Conservation (phyloP, 768 basidiomycete genomes). For the Hygrocybe coccinea region DNA sequence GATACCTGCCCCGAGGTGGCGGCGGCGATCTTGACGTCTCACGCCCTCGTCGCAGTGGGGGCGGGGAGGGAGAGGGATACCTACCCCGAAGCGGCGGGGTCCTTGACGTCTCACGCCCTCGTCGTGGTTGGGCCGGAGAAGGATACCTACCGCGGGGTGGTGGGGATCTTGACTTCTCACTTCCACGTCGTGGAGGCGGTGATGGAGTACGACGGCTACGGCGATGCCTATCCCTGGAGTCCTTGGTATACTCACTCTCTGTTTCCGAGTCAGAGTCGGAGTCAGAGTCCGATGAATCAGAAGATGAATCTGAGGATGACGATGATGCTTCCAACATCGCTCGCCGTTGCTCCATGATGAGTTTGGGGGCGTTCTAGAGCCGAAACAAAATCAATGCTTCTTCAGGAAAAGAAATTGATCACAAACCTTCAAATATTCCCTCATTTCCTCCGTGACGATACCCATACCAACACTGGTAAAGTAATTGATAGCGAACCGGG, state of each 20-base stretch:
- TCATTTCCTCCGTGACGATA: constrained; percentile 89
- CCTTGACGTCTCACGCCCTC: constrained; percentile 17
- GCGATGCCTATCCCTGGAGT: constrained; percentile 16
- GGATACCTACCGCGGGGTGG: constrained; percentile 21
- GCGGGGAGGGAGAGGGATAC: constrained; percentile 20
- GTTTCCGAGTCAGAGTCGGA: constrained; percentile 18
- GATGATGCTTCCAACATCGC: constrained; percentile 75
- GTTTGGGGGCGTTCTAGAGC: constrained; percentile 76
- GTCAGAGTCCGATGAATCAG: constrained; percentile 35
- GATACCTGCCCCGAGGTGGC: constrained; percentile 18
- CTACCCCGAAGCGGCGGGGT: constrained; percentile 18
- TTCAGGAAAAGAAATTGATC: not conserved
- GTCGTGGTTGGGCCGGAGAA: constrained; percentile 16
- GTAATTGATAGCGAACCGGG: constrained; percentile 95
- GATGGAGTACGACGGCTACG: constrained; percentile 18
- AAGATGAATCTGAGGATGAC: constrained; percentile 35
- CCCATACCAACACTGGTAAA: constrained; percentile 94
- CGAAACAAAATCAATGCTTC: constrained; percentile 8
- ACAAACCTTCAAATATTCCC: constrained; percentile 86
- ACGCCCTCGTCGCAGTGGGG: constrained; percentile 13
- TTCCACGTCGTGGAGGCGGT: constrained; percentile 10
- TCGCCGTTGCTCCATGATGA: constrained; percentile 92
- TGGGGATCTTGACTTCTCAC: constrained; percentile 18
- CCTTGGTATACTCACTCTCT: constrained; percentile 9
- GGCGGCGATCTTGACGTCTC: constrained; percentile 18